phyloP scores from a whole-genome alignment of 129 eudicot genomes.

The Pseudognaphalium luteoalbum region DNA sequence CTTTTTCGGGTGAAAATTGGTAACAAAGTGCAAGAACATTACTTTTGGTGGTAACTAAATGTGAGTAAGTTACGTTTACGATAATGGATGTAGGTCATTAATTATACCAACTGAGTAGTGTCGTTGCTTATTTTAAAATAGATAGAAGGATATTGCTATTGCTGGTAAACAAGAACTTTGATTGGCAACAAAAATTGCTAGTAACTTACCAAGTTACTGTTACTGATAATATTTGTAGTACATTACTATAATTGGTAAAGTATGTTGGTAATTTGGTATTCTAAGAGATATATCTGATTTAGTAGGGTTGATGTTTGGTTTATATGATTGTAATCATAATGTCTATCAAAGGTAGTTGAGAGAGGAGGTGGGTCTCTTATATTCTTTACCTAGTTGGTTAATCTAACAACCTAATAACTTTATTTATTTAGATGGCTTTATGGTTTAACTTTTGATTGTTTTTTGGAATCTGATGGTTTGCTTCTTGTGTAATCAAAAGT shows the following conservation, averaged over 20 bases:
- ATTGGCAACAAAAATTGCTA: background rate
- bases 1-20: background rate
- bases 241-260: background rate
- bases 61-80: background rate
- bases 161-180: background rate
- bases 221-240: background rate
- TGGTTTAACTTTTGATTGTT: constrained; percentile 21
- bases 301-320: constrained; percentile 7
- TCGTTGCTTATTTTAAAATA: background rate
- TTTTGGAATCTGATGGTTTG: constrained; percentile 37
- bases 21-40: background rate
- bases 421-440: constrained; percentile 17
- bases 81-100: background rate
- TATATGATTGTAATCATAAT: constrained; percentile 1
- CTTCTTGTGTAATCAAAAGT: constrained; percentile 35
- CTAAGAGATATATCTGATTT: background rate
- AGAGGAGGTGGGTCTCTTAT: constrained; percentile 29
- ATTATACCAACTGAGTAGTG: background rate
- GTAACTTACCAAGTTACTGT: background rate
- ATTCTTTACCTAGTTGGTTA: constrained; percentile 33
- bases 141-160: background rate
- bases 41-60: background rate
- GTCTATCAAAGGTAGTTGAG: constrained; percentile 15
- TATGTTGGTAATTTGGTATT: background rate
- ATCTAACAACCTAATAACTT: constrained; percentile 24